Evolutionary conservation across 192 early-diverging fungal genomes (phyloP).

Genomic region (Coemansia sp.): DNA sequence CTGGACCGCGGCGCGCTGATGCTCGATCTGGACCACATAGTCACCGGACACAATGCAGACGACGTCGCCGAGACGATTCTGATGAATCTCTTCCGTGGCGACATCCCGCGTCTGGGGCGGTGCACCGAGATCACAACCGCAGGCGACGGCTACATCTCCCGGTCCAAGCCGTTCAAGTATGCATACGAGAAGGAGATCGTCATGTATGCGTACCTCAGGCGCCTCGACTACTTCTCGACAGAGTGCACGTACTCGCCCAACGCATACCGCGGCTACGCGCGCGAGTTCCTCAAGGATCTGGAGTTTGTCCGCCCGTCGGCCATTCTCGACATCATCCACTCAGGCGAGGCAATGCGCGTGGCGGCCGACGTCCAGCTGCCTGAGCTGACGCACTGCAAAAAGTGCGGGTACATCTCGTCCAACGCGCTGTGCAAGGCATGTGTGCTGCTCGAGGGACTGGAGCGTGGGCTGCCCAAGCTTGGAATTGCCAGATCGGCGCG

Average conservation of each 20-base stretch:
- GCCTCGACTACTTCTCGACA: slow-evolving; percentile 97
- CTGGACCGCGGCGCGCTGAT: slow-evolving; percentile 92
- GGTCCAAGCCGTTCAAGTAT: slow-evolving; percentile 99
- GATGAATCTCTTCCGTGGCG: slow-evolving; percentile 98
- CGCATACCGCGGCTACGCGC: slow-evolving; percentile 93
- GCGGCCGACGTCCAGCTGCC: slow-evolving; percentile 68
- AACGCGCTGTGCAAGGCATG: slow-evolving; percentile 95
- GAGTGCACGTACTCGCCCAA: slow-evolving; percentile 98
- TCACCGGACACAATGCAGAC: slow-evolving; percentile 99
- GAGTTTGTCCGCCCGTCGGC: slow-evolving; percentile 85
- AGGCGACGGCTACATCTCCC: slow-evolving; percentile 72
- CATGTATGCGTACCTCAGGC: slow-evolving; percentile 98
- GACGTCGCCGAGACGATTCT: slow-evolving; percentile 98
- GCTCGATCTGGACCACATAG: slow-evolving; percentile 92
- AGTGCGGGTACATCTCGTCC: slow-evolving; percentile 95
- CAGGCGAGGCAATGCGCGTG: slow-evolving; percentile 86
- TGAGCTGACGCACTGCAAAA: slow-evolving; percentile 66
- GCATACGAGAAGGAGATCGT: slow-evolving; percentile 99
- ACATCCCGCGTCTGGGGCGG: slow-evolving; percentile 84
- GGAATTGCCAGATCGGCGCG: slow-evolving; percentile 45
- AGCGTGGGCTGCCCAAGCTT: slow-evolving; percentile 81
- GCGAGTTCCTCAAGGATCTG: slow-evolving; percentile 94
- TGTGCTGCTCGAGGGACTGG: slow-evolving; percentile 88
- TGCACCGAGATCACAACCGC: slow-evolving; percentile 92
- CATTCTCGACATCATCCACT: slow-evolving; percentile 96